Base-by-base conservation (phyloP, 495 filamentous ascomycete species). In the Xylaria sp. region DNA sequence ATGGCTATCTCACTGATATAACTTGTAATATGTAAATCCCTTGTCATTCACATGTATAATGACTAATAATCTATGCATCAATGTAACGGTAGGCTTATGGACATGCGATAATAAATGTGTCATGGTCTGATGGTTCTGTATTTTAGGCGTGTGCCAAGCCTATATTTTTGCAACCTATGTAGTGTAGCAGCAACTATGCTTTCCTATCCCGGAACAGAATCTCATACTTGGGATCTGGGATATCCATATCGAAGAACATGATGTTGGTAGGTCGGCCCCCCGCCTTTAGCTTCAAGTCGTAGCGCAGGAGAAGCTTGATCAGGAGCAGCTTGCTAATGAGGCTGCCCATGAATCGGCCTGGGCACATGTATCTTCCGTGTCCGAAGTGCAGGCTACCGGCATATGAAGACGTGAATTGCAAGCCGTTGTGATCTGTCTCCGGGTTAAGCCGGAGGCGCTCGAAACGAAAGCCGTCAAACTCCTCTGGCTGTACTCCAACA, bases 381-480 rank as follows among this genome's bases (percentile, higher is more conserved):
- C 50, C 50, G 50, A 55, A 55, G 15, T 55, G 50, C 50, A 55
- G 19, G 21, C n/a, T 55, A 2, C 50, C 50, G 2, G 19, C 50
- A 55, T 55, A 55, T 5, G 50, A 24, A 4, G 50, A 55, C n/a
- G n/a, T 55, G 24, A 55, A 55, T 55, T 29, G n/a, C 6, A 55
- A n/a, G 7, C 50, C 50, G 15, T 29, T 21, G n/a, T 55, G 50
- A 12, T 55, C 24, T 5, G 50, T 55, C 7, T 29, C 2, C 8
- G 50, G 50, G 50, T 24, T 11, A 1, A 9, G 6, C 11, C 50
- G 50, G 6, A 55, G 50, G 8, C 50, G 50, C 21, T 55, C 50
- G 21, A 55, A 55, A 29, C 50, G 37, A 17, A 63, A 63, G 19
- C 40, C 40, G 35, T 63, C 61, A 26, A 63, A 63, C 14, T n/a